Conservation (phyloP, 1,284 basidiomycete genomes). For the Trametes pubescens region DNA sequence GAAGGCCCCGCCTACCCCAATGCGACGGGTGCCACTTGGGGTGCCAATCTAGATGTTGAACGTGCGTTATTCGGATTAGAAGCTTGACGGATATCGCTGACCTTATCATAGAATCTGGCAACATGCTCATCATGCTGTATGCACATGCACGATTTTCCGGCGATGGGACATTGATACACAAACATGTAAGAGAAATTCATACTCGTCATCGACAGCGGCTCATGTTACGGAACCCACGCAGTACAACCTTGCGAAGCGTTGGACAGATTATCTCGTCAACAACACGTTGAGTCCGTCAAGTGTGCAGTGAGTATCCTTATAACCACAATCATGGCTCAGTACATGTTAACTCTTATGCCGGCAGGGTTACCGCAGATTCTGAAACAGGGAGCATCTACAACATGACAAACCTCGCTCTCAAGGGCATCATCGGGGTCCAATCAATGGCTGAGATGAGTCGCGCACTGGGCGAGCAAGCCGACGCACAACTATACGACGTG, state of each 20-base stretch:
- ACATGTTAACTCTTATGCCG: background rate
- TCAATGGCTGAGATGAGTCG: slow-evolving; percentile 67
- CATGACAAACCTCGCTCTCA: slow-evolving; percentile 80
- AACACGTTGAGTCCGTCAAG: slow-evolving; percentile 62
- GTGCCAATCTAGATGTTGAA: background rate
- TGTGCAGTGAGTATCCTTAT: slow-evolving; percentile 49
- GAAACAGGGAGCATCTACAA: slow-evolving; percentile 50
- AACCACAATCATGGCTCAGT: too few relatives aligned
- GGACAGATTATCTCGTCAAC: slow-evolving; percentile 70
- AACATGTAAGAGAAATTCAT: slow-evolving; percentile 51
- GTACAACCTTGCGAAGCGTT: slow-evolving; percentile 51
- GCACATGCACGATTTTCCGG: slow-evolving; percentile 69
- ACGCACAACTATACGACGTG: slow-evolving; percentile 59
- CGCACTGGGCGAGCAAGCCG: slow-evolving; percentile 55
- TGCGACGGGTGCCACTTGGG: background rate
- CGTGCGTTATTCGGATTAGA: background rate
- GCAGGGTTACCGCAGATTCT: slow-evolving; percentile 64
- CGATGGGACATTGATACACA: slow-evolving; percentile 58
- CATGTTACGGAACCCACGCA: background rate
- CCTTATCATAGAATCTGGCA: slow-evolving; percentile 61
- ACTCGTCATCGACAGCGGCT: background rate
- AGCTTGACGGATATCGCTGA: background rate
- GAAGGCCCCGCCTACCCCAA: slow-evolving; percentile 13
- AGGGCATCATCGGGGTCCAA: slow-evolving; percentile 72
- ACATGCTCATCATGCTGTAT: slow-evolving; percentile 77